Conservation (phyloP, 2,329 filamentous ascomycete species). For the Taxawa tesnikishii region DNA sequence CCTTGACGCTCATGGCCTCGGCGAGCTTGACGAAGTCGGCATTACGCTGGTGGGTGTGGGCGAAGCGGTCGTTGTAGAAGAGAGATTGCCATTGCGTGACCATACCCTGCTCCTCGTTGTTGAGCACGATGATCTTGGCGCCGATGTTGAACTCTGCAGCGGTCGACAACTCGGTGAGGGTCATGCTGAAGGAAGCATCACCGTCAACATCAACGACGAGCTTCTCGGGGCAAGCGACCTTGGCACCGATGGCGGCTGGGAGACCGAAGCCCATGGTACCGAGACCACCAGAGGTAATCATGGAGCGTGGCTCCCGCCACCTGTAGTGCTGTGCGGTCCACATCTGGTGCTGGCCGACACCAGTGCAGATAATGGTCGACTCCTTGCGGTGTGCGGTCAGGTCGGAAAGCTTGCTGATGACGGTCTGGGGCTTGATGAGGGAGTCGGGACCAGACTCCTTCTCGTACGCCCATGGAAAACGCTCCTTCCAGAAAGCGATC, state of each 20-base stretch:
- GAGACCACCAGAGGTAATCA: conserved; percentile 93
- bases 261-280: conserved; percentile 95
- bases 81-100: conserved; percentile 97
- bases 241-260: conserved; percentile 87
- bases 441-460: conserved; percentile 56
- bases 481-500: conserved; percentile 82
- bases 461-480: conserved; percentile 83
- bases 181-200: conserved; percentile 99
- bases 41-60: conserved; percentile 88
- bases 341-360: conserved; percentile 98
- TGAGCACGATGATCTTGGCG: conserved; percentile 86
- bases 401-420: conserved; percentile 83
- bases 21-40: conserved; percentile 92
- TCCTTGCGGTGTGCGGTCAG: conserved; percentile 71
- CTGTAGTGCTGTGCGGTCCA: conserved; percentile 96
- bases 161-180: conserved; percentile 84
- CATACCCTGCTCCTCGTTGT: conserved; percentile 98
- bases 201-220: conserved; percentile 94
- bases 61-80: conserved; percentile 89
- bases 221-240: conserved; percentile 70
- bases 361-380: conserved; percentile 77
- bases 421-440: conserved; percentile 84
- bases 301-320: conserved; percentile 80
- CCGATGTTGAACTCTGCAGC: conserved; percentile 93
- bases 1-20: conserved; percentile 80